These are phyloP conservation scores for Alternaria alternata DNA, from an alignment of 2,329 filamentous ascomycete genomes.

Conservation along the genomic window DNA sequence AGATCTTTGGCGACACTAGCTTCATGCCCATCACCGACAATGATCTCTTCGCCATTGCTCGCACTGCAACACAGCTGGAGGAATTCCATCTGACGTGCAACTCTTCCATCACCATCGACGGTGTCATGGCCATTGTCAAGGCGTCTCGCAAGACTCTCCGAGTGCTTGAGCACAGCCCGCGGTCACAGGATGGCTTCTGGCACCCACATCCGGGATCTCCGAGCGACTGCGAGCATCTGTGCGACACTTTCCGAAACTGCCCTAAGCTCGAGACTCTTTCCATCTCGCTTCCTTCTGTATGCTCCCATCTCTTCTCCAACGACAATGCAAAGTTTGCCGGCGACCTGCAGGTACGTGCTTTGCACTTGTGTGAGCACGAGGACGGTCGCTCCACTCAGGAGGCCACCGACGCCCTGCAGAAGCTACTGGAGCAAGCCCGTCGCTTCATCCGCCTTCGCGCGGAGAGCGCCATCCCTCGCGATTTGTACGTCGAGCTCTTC, in stretches of 20 bases:
- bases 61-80: slow-evolving; percentile 60
- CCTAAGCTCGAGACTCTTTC: slow-evolving; percentile 59
- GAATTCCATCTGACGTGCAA: slow-evolving; percentile 64
- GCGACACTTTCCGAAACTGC: slow-evolving; percentile 56
- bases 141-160: slow-evolving; percentile 58
- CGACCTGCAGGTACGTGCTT: slow-evolving; percentile 60
- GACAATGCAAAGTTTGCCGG: slow-evolving; percentile 55
- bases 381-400: slow-evolving; percentile 47
- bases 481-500: slow-evolving; percentile 60
- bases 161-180: slow-evolving; percentile 63
- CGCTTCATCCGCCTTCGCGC: slow-evolving; percentile 51
- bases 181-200: slow-evolving; percentile 61
- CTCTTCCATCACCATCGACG: slow-evolving; percentile 61
- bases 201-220: slow-evolving; percentile 59
- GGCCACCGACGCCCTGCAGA: slow-evolving; percentile 49
- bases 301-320: slow-evolving; percentile 57
- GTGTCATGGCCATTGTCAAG: slow-evolving; percentile 62
- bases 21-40: slow-evolving; percentile 61
- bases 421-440: slow-evolving; percentile 54
- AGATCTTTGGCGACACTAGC: slow-evolving; percentile 63
- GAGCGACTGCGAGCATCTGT: slow-evolving; percentile 57
- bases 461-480: slow-evolving; percentile 46
- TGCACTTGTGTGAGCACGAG: slow-evolving; percentile 56
- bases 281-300: slow-evolving; percentile 59
- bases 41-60: slow-evolving; percentile 60